These are phyloP conservation scores for Chrysoporthe cubensis DNA, from an alignment of 2,329 filamentous ascomycete species.

Conservation along the genomic window DNA sequence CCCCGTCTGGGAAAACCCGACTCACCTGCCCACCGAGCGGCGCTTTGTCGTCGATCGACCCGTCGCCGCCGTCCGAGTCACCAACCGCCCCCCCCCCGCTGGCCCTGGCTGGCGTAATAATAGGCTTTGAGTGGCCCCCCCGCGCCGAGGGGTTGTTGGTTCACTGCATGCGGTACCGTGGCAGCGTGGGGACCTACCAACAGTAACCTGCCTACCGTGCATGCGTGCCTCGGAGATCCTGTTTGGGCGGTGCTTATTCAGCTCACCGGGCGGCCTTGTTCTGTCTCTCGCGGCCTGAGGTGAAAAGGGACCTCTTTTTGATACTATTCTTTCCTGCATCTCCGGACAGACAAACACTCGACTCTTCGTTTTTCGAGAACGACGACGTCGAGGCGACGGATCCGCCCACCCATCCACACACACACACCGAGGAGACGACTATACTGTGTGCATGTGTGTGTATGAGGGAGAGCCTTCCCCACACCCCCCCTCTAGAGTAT, in stretches of 20 bases:
- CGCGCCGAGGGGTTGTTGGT: no score
- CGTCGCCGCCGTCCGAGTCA: background rate
- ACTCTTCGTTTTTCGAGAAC: background rate
- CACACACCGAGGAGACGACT: background rate
- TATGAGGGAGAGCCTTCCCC: background rate
- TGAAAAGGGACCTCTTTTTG: background rate
- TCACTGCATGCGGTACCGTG: no score
- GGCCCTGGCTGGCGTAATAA: no score
- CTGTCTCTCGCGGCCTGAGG: background rate
- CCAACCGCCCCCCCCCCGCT: background rate
- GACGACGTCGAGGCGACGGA: background rate
- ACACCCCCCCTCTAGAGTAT: no score
- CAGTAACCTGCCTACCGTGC: no score
- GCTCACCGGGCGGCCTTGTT: background rate
- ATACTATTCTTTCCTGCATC: background rate
- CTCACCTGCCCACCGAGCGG: no score
- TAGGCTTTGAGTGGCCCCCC: background rate
- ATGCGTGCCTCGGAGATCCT: no score
- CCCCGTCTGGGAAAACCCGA: no score
- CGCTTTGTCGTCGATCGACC: no score
- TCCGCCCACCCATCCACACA: background rate
- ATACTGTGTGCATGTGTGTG: background rate
- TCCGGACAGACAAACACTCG: background rate
- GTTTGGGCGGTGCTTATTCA: background rate
- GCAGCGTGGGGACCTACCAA: no score